Percentiles rank a stretch among this genome's conserved stretches.
These are phyloP conservation scores for Quercus aquifolioides DNA, from an alignment of 306 rosid species.

Conservation along the genomic window DNA sequence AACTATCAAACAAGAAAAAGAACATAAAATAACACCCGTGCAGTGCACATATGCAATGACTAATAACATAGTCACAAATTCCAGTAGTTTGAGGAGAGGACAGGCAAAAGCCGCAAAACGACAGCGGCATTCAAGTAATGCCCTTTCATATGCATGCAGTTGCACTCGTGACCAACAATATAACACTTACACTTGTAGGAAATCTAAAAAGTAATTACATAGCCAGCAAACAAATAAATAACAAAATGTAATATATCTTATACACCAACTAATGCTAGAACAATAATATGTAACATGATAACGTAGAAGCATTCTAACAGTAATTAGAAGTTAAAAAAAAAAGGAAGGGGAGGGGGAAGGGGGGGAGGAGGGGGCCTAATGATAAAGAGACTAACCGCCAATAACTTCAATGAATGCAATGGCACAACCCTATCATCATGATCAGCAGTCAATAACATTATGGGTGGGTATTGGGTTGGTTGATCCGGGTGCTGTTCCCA, in stretches of 20 bases:
- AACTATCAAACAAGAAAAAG: background rate
- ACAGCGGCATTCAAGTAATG: background rate
- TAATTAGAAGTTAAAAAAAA: background rate
- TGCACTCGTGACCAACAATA: background rate
- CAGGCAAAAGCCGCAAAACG: no score
- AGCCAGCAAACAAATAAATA: background rate
- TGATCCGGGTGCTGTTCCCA: slow-evolving; percentile 60
- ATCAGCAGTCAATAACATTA: slow-evolving; percentile 93
- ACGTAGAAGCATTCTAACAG: background rate
- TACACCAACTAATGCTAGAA: background rate
- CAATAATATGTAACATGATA: background rate
- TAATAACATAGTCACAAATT: background rate
- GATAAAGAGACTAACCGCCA: slow-evolving; percentile 65
- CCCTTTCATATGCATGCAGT: background rate
- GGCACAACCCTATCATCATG: slow-evolving; percentile 99
- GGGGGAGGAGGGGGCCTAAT: background rate
- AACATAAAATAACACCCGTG: background rate
- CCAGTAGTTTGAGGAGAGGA: background rate
- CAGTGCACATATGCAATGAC: background rate
- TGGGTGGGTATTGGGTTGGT: slow-evolving; percentile 75
- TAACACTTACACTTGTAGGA: background rate
- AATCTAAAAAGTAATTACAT: background rate
- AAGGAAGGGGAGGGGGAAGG: no score
- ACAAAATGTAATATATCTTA: background rate
- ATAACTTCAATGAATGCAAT: slow-evolving; percentile 71